A percentile compares a stretch with the other conserved stretches of the same genome.
Evolutionary conservation across 306 rosid species (phyloP).

Genomic region (Castanea mollissima): DNA sequence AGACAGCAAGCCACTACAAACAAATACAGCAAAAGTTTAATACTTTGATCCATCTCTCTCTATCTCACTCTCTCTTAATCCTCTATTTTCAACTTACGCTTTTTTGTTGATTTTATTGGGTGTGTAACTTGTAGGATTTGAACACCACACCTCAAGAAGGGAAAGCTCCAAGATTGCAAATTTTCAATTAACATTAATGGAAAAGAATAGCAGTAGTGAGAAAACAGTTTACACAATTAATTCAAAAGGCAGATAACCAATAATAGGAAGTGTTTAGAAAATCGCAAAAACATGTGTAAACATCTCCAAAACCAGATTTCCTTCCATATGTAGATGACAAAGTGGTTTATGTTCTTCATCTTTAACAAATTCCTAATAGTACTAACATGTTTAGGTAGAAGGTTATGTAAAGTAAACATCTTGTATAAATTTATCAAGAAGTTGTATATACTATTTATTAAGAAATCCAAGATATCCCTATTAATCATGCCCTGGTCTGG

Average conservation of each 20-base stretch:
- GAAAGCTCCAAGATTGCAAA: too few species aligned
- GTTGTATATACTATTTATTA: neutral
- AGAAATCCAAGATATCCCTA: neutral
- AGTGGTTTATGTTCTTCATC: neutral
- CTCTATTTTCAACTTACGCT: too few species aligned
- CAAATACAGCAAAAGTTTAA: neutral
- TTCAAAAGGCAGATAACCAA: too few species aligned
- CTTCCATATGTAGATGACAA: neutral
- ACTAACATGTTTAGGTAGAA: neutral
- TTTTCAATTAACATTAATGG: too few species aligned
- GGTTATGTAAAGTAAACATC: neutral
- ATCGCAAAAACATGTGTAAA: too few species aligned
- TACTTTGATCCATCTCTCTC: neutral
- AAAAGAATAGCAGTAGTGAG: too few species aligned
- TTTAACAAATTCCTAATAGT: neutral
- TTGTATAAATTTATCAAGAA: neutral
- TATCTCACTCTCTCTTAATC: neutral
- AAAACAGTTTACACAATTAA: too few species aligned
- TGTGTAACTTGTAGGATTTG: too few species aligned
- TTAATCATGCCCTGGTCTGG: neutral
- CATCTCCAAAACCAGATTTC: neutral
- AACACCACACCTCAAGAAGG: too few species aligned
- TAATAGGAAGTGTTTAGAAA: too few species aligned
- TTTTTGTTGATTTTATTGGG: too few species aligned
- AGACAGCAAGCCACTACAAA: neutral